Base-by-base conservation (phyloP, 495 filamentous ascomycete species). In the Neurospora sp. region DNA sequence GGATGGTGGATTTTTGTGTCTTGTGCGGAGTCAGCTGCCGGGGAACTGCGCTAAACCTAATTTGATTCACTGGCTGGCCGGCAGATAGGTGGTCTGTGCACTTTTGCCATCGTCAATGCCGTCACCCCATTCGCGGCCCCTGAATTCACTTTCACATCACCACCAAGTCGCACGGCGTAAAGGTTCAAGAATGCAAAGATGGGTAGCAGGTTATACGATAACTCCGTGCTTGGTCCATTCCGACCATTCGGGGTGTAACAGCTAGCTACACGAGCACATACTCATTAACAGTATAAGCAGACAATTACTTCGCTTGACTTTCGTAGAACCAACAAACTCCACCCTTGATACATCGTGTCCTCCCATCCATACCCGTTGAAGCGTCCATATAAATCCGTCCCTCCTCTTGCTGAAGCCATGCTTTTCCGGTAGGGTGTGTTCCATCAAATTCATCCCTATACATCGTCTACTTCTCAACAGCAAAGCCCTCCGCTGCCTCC, bases 1-100 rank as follows among this genome's bases (percentile, higher is more conserved):
- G 69, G 71, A 76, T 74, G 69, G 49, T 74, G 72, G 39, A 38
- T 70, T 79, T 80, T 77, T 78, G 75, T 78, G 77, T 72, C 54
- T 35, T 66, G 54, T 66, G 54, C 27, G 54, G 54, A 31, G 54
- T 31, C 54, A 66, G 54, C 27, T 66, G 54, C 54, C 54, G 27
- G 54, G 7, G 6, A 14, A 0, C 4, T 35, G 31, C 54, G 54
- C 54, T 66, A 66, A 66, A 16, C 54, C 54, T 35, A 35, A 37
- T 35, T 14, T 4, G 14, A 14, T 0, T 8, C 27, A 18, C 14
- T 0, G 46, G 46, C 54, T 62, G 54, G 54, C 54, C 12, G 54
- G 54, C 54, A 62, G 3, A 62, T 0, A 35, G 27, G 27, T 66
- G 54, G 54, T 66, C 54, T 37, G 54, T 66, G 54, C 54, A 16